Conservation (phyloP, 2,329 filamentous ascomycete genomes). For the Botrytis tulipae region DNA sequence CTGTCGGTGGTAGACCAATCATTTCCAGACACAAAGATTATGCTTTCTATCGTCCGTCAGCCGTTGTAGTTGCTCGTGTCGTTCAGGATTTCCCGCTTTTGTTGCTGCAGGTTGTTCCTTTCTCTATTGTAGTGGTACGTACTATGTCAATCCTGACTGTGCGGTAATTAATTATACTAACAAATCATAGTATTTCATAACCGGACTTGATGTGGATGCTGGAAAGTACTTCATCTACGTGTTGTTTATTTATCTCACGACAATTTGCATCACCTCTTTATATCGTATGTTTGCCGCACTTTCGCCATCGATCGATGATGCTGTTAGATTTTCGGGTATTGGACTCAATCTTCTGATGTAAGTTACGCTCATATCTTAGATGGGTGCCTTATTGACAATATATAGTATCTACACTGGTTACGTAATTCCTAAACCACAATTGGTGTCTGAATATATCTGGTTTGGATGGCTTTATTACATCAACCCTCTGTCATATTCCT, state of each 20-base stretch:
- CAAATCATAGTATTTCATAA: constrained; percentile 56
- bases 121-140: constrained; percentile 49
- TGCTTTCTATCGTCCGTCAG: constrained; percentile 68
- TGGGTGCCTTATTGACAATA: constrained; percentile 2
- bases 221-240: constrained; percentile 66
- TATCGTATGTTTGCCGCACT: constrained; percentile 67
- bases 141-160: too few relatives aligned
- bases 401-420: constrained; percentile 59
- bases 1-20: constrained; percentile 68
- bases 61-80: constrained; percentile 62
- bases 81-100: constrained; percentile 62
- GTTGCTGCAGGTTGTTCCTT: constrained; percentile 56
- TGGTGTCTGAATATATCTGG: constrained; percentile 61
- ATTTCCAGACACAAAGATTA: constrained; percentile 67
- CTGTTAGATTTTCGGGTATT: constrained; percentile 62
- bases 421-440: constrained; percentile 62
- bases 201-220: constrained; percentile 54
- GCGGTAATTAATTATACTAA: neutral
- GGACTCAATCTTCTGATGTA: constrained; percentile 57
- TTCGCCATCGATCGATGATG: constrained; percentile 63
- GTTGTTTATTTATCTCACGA: constrained; percentile 62
- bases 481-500: constrained; percentile 55
- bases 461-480: constrained; percentile 57
- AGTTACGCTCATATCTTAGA: neutral
- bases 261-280: constrained; percentile 60